Evolutionary conservation across 495 filamentous ascomycete species (phyloP).

Genomic region (Daldinia loculata): DNA sequence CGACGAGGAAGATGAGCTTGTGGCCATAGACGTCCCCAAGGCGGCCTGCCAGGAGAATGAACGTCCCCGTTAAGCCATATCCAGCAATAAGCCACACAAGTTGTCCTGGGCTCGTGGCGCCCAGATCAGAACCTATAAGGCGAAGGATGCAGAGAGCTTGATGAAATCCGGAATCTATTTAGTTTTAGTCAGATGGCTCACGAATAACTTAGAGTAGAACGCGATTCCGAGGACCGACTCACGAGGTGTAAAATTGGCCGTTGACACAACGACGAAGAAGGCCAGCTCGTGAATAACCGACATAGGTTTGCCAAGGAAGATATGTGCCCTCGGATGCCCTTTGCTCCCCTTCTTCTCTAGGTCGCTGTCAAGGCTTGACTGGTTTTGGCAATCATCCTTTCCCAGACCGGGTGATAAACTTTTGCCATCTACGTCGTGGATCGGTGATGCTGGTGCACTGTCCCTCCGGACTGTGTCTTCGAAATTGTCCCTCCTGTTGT

Average conservation of each 20-base stretch:
- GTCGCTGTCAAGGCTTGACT: slow-evolving; percentile 36
- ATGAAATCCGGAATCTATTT: slow-evolving; percentile 45
- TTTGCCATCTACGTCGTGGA: slow-evolving; percentile 23
- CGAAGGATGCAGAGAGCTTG: slow-evolving; percentile 46
- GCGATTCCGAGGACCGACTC: slow-evolving; percentile 7
- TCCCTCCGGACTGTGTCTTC: slow-evolving; percentile 19
- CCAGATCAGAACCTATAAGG: slow-evolving; percentile 58
- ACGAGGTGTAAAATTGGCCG: slow-evolving; percentile 48
- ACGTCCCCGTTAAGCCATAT: slow-evolving; percentile 72
- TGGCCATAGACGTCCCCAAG: slow-evolving; percentile 74
- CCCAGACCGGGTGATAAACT: slow-evolving; percentile 20
- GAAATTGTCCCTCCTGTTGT: slow-evolving; percentile 8
- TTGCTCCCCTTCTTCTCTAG: slow-evolving; percentile 33
- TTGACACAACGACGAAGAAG: slow-evolving; percentile 44
- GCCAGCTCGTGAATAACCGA: slow-evolving; percentile 40
- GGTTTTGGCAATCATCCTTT: slow-evolving; percentile 28
- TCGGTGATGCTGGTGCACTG: slow-evolving; percentile 4
- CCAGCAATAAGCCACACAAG: slow-evolving; percentile 63
- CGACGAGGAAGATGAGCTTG: slow-evolving; percentile 69
- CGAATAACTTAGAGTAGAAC: not conserved
- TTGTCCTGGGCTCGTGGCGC: slow-evolving; percentile 49
- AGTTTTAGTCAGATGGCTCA: slow-evolving; percentile 2
- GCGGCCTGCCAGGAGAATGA: slow-evolving; percentile 72
- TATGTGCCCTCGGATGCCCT: slow-evolving; percentile 31
- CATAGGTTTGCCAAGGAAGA: slow-evolving; percentile 45